Base-by-base conservation (phyloP, 2,329 filamentous ascomycete species). In the Grosmannia clavigera region DNA sequence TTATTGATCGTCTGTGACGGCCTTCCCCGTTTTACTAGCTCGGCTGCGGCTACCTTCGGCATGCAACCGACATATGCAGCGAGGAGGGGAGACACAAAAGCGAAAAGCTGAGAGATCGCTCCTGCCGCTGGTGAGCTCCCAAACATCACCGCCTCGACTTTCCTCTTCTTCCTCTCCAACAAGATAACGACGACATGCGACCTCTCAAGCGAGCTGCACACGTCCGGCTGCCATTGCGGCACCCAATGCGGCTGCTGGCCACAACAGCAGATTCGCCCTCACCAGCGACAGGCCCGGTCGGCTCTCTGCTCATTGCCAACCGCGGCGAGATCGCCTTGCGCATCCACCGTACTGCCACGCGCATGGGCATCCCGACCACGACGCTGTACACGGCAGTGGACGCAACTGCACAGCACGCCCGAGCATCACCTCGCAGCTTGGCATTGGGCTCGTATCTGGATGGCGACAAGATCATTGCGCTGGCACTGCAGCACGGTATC, bases 351-450 rank as follows among this genome's bases (percentile, higher is more conserved):
- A 99, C 94, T 27, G 94, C 94, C 40, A 81, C 88, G 57, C 84
- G 87, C 64, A 87, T 96, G 70, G 92, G 94, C 61, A 95, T 99
- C 69, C 85, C 86, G 63, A 95, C 92, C 22, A 96, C 92, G 0
- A 96, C 92, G 0, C 81, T 99, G 61, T 99, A 96, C 74, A 99
- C 94, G 9, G 89, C 95, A 65, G 89, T 92, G 48, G 94, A 99
- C 72, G 86, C 88, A 61, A 79, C 78, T 63, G 87, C 91, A 35
- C 94, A 96, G 73, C 94, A 99, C 76, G 91, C 92, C 38, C 78
- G 91, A 61, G 87, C 87, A 66, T 92, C 90, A 31, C 87, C 89
- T 2, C 88, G 89, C 70, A 86, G 92, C 31, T 82, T 95, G 55
- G 91, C 90, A 64, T 81, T 99, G 12, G 92, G 92, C 27, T 83